Percentiles rank a stretch among this genome's conserved stretches.
Conservation (phyloP, 1,284 basidiomycete species). For the Marasmius oreades region DNA sequence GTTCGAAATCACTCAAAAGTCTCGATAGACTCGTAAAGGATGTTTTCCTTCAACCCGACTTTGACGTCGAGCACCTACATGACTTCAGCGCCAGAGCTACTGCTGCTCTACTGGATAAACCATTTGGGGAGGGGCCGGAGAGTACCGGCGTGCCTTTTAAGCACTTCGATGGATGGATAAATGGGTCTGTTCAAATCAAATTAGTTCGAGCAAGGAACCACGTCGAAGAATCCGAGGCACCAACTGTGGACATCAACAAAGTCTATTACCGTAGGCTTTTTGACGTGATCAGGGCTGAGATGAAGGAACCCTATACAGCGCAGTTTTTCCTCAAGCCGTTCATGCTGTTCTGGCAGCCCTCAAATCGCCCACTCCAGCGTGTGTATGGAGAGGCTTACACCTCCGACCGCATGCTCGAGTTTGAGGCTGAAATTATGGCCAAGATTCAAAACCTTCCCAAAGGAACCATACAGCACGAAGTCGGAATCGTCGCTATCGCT, state of each 20-base stretch:
- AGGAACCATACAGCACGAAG: background rate
- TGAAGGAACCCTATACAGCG: background rate
- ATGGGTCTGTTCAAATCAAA: background rate
- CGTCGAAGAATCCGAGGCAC: background rate
- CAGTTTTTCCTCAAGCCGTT: constrained; percentile 3
- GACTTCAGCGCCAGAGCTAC: background rate
- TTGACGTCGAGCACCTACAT: background rate
- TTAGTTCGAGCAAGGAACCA: background rate
- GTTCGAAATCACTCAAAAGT: background rate
- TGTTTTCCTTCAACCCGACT: constrained; percentile 5
- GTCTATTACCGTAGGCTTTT: background rate
- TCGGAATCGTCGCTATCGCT: constrained; percentile 4
- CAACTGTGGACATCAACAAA: background rate
- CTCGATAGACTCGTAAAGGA: constrained; percentile 1
- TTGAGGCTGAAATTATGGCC: background rate
- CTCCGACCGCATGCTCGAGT: constrained; percentile 1
- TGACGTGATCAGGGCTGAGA: background rate
- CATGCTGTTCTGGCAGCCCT: constrained; percentile 7
- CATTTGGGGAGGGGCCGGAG: background rate
- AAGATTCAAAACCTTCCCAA: background rate
- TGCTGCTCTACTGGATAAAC: background rate
- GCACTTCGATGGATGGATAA: constrained; percentile 3
- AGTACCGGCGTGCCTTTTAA: background rate
- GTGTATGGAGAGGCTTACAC: constrained; percentile 5
- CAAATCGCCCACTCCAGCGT: background rate